These are phyloP conservation scores for Claviceps africana DNA, from an alignment of 2,329 filamentous ascomycete genomes.

Conservation along the genomic window DNA sequence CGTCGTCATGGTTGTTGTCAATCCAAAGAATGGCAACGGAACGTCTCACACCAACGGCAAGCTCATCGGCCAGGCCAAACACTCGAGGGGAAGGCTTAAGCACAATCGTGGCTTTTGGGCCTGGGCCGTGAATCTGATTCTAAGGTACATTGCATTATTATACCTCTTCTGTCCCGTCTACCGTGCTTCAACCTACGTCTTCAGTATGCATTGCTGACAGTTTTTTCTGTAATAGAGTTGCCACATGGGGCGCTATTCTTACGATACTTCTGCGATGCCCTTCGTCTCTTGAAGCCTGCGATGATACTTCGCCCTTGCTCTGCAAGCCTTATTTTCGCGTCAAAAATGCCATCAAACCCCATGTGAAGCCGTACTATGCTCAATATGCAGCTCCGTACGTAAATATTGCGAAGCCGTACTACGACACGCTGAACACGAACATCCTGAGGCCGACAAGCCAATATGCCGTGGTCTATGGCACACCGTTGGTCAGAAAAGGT, in stretches of 20 bases:
- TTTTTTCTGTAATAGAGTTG: conserved; percentile 36
- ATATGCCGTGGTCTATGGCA: conserved; percentile 59
- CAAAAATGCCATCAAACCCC: conserved; percentile 51
- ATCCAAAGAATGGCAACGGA: conserved; percentile 25
- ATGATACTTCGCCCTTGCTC: conserved; percentile 56
- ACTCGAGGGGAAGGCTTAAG: conserved; percentile 11
- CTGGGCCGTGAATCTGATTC: conserved; percentile 33
- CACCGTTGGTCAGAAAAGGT: conserved; percentile 55
- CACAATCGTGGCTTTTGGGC: conserved; percentile 16
- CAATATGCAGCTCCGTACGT: conserved; percentile 74
- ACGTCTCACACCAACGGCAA: conserved; percentile 21
- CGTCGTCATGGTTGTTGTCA: conserved; percentile 19
- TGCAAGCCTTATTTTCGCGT: conserved; percentile 71
- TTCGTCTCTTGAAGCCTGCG: conserved; percentile 49
- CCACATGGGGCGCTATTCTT: conserved; percentile 75
- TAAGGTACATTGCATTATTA: conserved; percentile 31
- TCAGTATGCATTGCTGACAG: background rate
- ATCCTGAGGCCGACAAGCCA: conserved; percentile 55
- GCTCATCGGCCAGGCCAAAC: conserved; percentile 16
- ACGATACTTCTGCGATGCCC: conserved; percentile 77
- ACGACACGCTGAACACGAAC: conserved; percentile 42
- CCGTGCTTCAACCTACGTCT: background rate
- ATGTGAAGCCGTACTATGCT: conserved; percentile 75
- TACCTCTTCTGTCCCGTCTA: background rate
- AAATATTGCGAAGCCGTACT: conserved; percentile 63